Percentiles rank a stretch among this genome's conserved stretches.
Evolutionary conservation across 352 stramenopile species (phyloP).

Genomic region (Phytophthora pini): DNA sequence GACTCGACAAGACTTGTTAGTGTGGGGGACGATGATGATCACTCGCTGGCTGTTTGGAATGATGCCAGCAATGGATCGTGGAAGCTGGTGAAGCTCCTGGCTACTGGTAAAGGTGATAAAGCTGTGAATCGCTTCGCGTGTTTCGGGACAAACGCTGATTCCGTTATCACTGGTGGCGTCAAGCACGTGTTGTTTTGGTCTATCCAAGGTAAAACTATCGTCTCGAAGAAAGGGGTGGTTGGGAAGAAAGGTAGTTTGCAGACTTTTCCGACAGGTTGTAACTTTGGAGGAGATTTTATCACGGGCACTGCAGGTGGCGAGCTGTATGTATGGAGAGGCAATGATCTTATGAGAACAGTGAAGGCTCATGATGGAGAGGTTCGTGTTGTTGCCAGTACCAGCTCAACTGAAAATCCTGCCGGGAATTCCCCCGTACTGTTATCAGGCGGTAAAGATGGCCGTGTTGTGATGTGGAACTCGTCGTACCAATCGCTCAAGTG

Average conservation of each 20-base stretch:
- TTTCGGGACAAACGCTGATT: slow-evolving; percentile 44
- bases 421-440: slow-evolving; percentile 36
- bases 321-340: slow-evolving; percentile 66
- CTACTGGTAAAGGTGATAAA: slow-evolving; percentile 63
- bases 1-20: slow-evolving; percentile 69
- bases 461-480: slow-evolving; percentile 70
- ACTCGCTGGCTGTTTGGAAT: slow-evolving; percentile 81
- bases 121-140: slow-evolving; percentile 59
- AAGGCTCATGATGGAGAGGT: slow-evolving; percentile 74
- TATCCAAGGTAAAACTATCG: slow-evolving; percentile 60
- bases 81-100: slow-evolving; percentile 54
- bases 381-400: slow-evolving; percentile 41
- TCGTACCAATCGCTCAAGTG: slow-evolving; percentile 77
- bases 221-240: slow-evolving; percentile 61
- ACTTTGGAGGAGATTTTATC: slow-evolving; percentile 56
- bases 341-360: slow-evolving; percentile 52
- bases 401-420: slow-evolving; percentile 11
- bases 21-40: slow-evolving; percentile 83
- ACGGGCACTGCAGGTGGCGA: slow-evolving; percentile 60
- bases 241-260: slow-evolving; percentile 70
- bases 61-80: slow-evolving; percentile 74
- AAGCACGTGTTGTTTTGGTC: slow-evolving; percentile 81
- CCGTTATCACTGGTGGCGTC: slow-evolving; percentile 61
- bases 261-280: slow-evolving; percentile 52
- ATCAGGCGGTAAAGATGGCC: slow-evolving; percentile 77